Percentiles rank a stretch among this genome's conserved stretches.
Evolutionary conservation across 2,329 filamentous ascomycete genomes (phyloP).

Genomic region (Fusarium sp.): DNA sequence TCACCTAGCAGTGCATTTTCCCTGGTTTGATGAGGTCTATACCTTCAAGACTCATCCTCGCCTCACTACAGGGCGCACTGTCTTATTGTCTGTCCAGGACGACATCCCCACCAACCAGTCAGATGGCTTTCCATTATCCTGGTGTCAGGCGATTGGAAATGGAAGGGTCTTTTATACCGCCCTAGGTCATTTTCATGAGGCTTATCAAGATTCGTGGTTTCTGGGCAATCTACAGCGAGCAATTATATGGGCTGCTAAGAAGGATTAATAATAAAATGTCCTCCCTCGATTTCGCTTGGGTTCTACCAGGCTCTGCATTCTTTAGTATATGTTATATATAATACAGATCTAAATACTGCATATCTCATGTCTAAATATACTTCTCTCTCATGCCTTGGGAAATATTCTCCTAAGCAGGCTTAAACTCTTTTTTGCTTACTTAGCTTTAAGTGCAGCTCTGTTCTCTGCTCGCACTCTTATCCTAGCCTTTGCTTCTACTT

Average conservation of each 20-base stretch:
- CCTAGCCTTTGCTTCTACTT: too few species aligned
- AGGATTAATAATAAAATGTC: not conserved
- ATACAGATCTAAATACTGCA: too few species aligned
- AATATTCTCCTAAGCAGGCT: too few species aligned
- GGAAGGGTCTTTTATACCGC: constrained; percentile 33
- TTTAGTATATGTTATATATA: too few species aligned
- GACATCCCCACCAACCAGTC: not conserved
- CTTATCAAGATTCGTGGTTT: constrained; percentile 28
- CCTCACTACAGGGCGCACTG: fast-evolving
- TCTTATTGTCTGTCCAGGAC: not conserved
- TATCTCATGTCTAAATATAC: too few species aligned
- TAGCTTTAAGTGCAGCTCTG: too few species aligned
- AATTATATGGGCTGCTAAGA: constrained; percentile 20
- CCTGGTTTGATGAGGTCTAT: constrained; percentile 36
- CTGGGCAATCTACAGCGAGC: constrained; percentile 15
- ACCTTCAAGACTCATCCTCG: constrained; percentile 26
- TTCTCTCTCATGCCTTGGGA: too few species aligned
- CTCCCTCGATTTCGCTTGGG: too few species aligned
- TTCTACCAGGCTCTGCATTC: too few species aligned
- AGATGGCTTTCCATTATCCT: constrained; percentile 5
- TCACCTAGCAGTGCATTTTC: fast-evolving
- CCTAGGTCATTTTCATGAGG: constrained; percentile 35
- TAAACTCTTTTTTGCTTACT: too few species aligned
- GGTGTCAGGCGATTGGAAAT: constrained; percentile 17
- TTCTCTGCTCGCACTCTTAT: too few species aligned